phyloP scores from a whole-genome alignment of 2,329 filamentous ascomycete genomes.

The Septoria petroselini region DNA sequence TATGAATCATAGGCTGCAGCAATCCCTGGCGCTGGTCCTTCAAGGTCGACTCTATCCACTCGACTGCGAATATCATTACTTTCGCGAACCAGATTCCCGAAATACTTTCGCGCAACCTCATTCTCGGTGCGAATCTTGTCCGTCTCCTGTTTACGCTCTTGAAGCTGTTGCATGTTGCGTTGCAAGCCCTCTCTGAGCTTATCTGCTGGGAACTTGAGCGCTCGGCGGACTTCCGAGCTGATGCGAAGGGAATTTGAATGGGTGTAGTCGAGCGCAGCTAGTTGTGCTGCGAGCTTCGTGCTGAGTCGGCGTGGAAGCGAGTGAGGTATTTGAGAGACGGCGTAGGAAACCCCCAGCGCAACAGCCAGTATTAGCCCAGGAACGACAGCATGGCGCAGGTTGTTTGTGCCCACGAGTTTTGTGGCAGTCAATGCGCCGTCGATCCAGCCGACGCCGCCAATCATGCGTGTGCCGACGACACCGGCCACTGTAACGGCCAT shows the following conservation, averaged over 20 bases:
- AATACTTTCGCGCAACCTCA: slow-evolving; percentile 85
- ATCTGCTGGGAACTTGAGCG: slow-evolving; percentile 81
- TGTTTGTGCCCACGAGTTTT: slow-evolving; percentile 77
- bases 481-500: slow-evolving; percentile 91
- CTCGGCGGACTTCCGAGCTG: slow-evolving; percentile 78
- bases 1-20: slow-evolving; percentile 35
- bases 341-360: slow-evolving; percentile 71
- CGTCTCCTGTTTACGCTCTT: slow-evolving; percentile 75
- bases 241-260: slow-evolving; percentile 85
- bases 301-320: slow-evolving; percentile 84
- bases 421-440: slow-evolving; percentile 79
- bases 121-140: slow-evolving; percentile 78
- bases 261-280: slow-evolving; percentile 83
- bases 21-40: slow-evolving; percentile 49
- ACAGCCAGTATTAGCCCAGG: slow-evolving; percentile 75
- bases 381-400: slow-evolving; percentile 73
- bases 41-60: slow-evolving; percentile 53
- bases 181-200: slow-evolving; percentile 81
- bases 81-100: slow-evolving; percentile 74
- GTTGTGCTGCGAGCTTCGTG: slow-evolving; percentile 76
- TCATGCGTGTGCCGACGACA: slow-evolving; percentile 74
- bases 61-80: slow-evolving; percentile 49
- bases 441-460: slow-evolving; percentile 84
- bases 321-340: slow-evolving; percentile 81
- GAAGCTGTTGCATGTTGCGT: slow-evolving; percentile 77